Evolutionary conservation across 306 rosid genomes (phyloP), one percentile per base, ranked within the genome.

Genomic region (Albizia julibrissin): DNA sequence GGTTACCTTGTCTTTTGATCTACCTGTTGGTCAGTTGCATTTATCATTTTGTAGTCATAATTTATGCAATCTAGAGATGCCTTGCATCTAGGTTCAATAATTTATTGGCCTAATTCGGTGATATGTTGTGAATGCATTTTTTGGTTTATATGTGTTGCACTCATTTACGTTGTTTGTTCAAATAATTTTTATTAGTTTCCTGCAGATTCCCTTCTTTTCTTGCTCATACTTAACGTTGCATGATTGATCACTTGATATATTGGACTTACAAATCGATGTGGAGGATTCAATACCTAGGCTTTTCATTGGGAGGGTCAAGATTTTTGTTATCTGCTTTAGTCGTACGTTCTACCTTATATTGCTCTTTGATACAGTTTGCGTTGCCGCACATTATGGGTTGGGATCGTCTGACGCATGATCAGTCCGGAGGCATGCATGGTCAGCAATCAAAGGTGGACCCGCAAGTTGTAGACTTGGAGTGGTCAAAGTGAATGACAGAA

Each of bases 321-420:
- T 40, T n/a, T 69, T 42, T 10, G 1, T 40, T 1, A 42, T 69
- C 24, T 46, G 77, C n/a, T 39, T 14, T 74, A 61, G 40, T 74
- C 72, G 26, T 64, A 21, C 42, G 22, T 31, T 61, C 76, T 54
- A 27, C 42, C 64, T 42, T 74, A 54, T 42, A 6, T 69, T 74
- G 67, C 14, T 76, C 61, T 82, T 26, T 59, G 39, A 29, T 82
- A 83, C 91, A 95, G 99, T 95, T 90, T 85, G 98, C 92, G 10
- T 84, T 95, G 82, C 99, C 98, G 43, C 94, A 86, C 89, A 89
- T 95, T 76, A 87, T 95, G 89, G 98, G 98, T 49, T 95, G 99
- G 98, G 91, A 91, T 82, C 89, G 84, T 70, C 31, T 93, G 82
- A 89, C 92, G 33, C 81, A 77, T 71, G 87, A 83, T 74, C 85